Percentiles rank a stretch among this genome's conserved stretches.
Evolutionary conservation across 305 asterid species (phyloP).

Genomic region (Fraxinus sp.): DNA sequence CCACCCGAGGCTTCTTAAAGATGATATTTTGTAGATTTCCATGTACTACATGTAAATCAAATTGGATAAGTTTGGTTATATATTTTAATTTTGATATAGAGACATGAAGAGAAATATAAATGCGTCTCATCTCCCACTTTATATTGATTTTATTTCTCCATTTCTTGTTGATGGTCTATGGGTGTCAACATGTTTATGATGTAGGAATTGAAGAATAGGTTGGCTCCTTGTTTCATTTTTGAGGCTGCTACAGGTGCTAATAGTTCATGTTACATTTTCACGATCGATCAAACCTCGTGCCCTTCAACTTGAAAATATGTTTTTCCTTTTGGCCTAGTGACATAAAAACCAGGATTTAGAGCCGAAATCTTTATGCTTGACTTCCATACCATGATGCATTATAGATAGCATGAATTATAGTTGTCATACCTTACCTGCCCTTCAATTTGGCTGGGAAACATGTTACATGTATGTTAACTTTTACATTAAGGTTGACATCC

Average conservation of each 20-base stretch:
- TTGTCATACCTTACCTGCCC: too few relatives aligned
- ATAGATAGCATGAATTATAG: background rate
- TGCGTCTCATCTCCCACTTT: background rate
- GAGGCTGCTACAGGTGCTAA: background rate
- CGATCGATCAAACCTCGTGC: background rate
- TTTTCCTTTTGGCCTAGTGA: background rate
- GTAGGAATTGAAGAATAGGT: background rate
- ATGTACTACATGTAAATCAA: background rate
- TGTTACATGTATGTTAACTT: too few relatives aligned
- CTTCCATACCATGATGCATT: background rate
- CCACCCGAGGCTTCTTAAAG: slow-evolving; percentile 32
- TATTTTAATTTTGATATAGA: background rate
- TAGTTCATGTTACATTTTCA: background rate
- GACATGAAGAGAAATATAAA: background rate
- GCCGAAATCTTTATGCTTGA: background rate
- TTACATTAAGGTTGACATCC: too few relatives aligned
- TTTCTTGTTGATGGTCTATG: background rate
- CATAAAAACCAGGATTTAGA: background rate
- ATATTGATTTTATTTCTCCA: background rate
- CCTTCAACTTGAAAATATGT: background rate
- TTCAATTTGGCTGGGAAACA: too few relatives aligned
- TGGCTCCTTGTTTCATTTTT: background rate
- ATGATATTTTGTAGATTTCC: slow-evolving; percentile 28
- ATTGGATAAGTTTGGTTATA: background rate
- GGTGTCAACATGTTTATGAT: background rate